Evolutionary conservation across 192 early-diverging fungal genomes (phyloP).

Genomic region (Coemansia sp.): DNA sequence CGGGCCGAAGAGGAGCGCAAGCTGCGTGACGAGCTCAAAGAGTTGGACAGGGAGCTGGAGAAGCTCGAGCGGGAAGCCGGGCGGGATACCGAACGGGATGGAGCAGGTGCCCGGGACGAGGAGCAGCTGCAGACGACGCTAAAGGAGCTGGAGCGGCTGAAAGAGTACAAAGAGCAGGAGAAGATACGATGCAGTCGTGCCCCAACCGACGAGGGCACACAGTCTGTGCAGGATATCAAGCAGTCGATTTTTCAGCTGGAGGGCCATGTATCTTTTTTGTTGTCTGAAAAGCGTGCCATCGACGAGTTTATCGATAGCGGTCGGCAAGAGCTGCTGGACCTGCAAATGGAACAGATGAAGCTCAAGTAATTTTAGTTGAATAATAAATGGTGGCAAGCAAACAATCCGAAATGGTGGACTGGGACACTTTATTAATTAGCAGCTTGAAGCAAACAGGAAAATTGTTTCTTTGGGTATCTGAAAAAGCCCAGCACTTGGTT

Average conservation of each 20-base stretch:
- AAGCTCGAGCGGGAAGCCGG: slow-evolving; percentile 13
- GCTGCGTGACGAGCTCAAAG: slow-evolving; percentile 42
- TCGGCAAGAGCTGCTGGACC: slow-evolving; percentile 43
- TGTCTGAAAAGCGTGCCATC: slow-evolving; percentile 42
- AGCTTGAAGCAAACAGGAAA: too few relatives aligned
- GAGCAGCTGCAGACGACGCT: slow-evolving; percentile 11
- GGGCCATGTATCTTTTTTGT: slow-evolving; percentile 43
- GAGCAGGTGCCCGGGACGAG: not conserved
- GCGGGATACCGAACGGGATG: not conserved
- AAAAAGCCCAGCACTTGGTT: too few relatives aligned
- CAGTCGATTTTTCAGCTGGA: slow-evolving; percentile 47
- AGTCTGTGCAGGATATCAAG: slow-evolving; percentile 45
- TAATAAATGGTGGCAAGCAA: not conserved
- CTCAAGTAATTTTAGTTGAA: slow-evolving; percentile 16
- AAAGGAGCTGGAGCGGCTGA: slow-evolving; percentile 32
- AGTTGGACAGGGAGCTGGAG: slow-evolving; percentile 38
- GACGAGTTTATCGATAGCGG: slow-evolving; percentile 38
- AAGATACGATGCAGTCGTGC: slow-evolving; percentile 4
- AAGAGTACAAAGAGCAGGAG: slow-evolving; percentile 30
- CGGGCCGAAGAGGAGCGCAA: slow-evolving; percentile 46
- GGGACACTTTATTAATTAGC: too few relatives aligned
- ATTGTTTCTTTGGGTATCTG: too few relatives aligned
- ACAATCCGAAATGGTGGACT: too few relatives aligned
- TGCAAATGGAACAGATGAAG: slow-evolving; percentile 45
- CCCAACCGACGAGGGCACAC: slow-evolving; percentile 7